Evolutionary conservation across 169 alveolate species (phyloP).

Genomic region (Cryptosporidium ubiquitum): DNA sequence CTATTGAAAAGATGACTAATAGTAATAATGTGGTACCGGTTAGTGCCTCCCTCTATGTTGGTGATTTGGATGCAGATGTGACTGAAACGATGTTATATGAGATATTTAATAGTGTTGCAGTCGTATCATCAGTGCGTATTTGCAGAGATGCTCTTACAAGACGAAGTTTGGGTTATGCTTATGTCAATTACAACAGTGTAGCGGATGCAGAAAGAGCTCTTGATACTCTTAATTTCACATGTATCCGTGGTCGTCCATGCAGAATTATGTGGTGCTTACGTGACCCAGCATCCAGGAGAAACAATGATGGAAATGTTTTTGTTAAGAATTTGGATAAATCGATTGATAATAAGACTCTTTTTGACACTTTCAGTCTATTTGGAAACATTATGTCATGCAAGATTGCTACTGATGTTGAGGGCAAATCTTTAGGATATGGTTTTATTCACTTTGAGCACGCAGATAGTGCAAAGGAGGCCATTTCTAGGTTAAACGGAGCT

Average conservation of each 20-base stretch:
- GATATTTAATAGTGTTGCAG: conserved; percentile 92
- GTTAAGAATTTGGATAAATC: conserved; percentile 93
- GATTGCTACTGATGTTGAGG: conserved; percentile 90
- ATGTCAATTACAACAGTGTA: conserved; percentile 90
- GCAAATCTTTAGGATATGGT: conserved; percentile 93
- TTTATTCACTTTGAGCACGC: conserved; percentile 94
- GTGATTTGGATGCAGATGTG: conserved; percentile 91
- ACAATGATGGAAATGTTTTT: conserved; percentile 93
- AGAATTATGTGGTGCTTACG: conserved; percentile 93
- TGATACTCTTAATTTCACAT: conserved; percentile 91
- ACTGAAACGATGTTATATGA: conserved; percentile 94
- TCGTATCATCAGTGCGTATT: conserved; percentile 92
- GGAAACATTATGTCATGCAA: conserved; percentile 95
- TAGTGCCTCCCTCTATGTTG: conserved; percentile 92
- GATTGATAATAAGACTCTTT: conserved; percentile 93
- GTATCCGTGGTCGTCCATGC: conserved; percentile 92
- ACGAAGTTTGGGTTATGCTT: conserved; percentile 91
- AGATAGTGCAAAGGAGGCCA: conserved; percentile 93
- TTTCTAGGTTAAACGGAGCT: conserved; percentile 91
- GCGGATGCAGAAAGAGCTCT: conserved; percentile 93
- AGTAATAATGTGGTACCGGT: conserved; percentile 70
- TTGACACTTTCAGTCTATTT: conserved; percentile 91
- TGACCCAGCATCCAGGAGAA: conserved; percentile 93
- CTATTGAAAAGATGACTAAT: conserved; percentile 44
- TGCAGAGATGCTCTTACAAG: conserved; percentile 93